A percentile compares a stretch with the other conserved stretches of the same genome.
phyloP scores from a whole-genome alignment of 352 stramenopile genomes.

The Globisporangium ultimum region DNA sequence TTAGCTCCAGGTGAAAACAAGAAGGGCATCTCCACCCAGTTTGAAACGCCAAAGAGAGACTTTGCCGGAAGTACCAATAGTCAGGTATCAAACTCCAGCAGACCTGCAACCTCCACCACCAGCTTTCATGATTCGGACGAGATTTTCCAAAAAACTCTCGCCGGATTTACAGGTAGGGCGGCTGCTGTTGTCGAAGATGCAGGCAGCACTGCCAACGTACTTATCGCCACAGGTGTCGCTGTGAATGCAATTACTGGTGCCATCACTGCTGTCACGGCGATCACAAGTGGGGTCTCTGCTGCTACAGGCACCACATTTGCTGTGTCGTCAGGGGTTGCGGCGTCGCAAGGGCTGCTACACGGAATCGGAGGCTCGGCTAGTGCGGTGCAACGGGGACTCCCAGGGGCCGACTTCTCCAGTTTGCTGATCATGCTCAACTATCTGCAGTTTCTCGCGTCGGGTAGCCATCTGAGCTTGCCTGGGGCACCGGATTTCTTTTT shows the following conservation, averaged over 20 bases:
- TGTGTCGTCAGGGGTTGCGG: constrained; percentile 15
- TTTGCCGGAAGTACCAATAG: background rate
- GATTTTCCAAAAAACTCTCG: constrained; percentile 6
- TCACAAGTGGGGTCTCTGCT: constrained; percentile 28
- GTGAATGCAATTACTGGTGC: constrained; percentile 45
- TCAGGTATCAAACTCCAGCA: background rate
- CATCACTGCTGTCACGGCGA: constrained; percentile 43
- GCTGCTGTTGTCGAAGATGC: constrained; percentile 23
- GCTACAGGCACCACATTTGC: constrained; percentile 21
- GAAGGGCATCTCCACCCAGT: background rate
- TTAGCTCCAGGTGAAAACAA: background rate
- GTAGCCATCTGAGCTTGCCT: constrained; percentile 58
- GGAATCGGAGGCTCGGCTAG: constrained; percentile 14
- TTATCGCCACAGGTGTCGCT: constrained; percentile 47
- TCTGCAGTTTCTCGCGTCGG: constrained; percentile 65
- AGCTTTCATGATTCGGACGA: background rate
- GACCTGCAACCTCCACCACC: background rate
- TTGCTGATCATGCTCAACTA: constrained; percentile 70
- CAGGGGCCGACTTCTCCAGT: constrained; percentile 43
- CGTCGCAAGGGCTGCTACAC: constrained; percentile 25
- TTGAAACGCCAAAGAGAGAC: background rate
- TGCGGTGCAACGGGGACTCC: constrained; percentile 17
- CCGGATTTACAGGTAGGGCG: constrained; percentile 15
- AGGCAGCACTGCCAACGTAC: constrained; percentile 43
- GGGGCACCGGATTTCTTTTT: constrained; percentile 57